Conservation (phyloP, 177 flowering plant genomes). For the Tripterygium wilfordii region DNA sequence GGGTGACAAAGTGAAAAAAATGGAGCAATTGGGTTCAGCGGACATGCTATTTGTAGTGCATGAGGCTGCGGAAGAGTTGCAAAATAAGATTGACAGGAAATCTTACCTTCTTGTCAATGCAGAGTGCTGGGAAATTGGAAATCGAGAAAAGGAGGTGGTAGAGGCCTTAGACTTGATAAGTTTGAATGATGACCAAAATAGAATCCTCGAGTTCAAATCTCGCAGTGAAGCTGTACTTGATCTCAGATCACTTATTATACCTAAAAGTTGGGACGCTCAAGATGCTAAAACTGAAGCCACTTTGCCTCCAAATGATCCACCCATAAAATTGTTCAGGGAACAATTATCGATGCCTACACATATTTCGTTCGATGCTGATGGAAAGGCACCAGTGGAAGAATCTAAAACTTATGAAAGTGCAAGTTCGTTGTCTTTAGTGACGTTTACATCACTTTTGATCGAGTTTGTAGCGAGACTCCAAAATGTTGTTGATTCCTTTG, state of each 20-base stretch:
- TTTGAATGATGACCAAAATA: slow-evolving; percentile 19
- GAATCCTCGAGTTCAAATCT: slow-evolving; percentile 20
- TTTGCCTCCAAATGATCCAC: slow-evolving; percentile 2
- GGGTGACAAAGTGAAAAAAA: slow-evolving; percentile 32
- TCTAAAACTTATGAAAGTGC: slow-evolving; percentile 35
- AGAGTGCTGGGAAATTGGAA: slow-evolving; percentile 40
- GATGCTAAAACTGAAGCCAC: not conserved
- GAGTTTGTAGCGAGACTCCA: slow-evolving; percentile 44
- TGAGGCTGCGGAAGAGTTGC: slow-evolving; percentile 44
- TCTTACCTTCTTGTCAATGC: slow-evolving; percentile 39
- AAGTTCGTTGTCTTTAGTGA: slow-evolving; percentile 29
- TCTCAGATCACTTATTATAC: slow-evolving; percentile 7
- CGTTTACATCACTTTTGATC: slow-evolving; percentile 33
- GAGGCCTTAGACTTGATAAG: slow-evolving; percentile 15
- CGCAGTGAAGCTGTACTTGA: slow-evolving; percentile 29
- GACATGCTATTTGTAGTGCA: slow-evolving; percentile 34
- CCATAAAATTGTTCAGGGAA: slow-evolving; percentile 11
- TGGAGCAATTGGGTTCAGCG: slow-evolving; percentile 34
- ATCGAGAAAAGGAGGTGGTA: slow-evolving; percentile 8
- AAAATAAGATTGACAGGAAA: slow-evolving; percentile 33
- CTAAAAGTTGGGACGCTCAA: slow-evolving; percentile 10
- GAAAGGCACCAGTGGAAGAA: slow-evolving; percentile 9
- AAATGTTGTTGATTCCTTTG: slow-evolving; percentile 35
- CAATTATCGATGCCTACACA: slow-evolving; percentile 20
- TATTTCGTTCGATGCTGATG: slow-evolving; percentile 1